A percentile compares a stretch with the other conserved stretches of the same genome.
phyloP scores from a whole-genome alignment of 345 rosid species.

The Erucastrum elatum region DNA sequence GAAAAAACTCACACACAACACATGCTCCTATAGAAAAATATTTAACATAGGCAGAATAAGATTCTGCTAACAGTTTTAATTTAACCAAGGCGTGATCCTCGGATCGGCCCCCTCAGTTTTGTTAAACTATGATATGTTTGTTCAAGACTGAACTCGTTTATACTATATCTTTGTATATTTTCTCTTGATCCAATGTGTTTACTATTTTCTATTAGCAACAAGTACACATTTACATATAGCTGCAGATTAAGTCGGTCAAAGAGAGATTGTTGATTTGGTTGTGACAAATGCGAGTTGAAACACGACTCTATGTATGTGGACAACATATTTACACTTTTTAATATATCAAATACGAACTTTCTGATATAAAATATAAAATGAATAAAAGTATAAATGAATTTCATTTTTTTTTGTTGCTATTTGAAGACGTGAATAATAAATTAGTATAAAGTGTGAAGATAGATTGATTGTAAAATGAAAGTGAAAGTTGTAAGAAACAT shows the following conservation, averaged over 20 bases:
- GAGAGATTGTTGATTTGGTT: background rate
- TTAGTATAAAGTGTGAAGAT: constrained; percentile 17
- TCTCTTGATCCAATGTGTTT: background rate
- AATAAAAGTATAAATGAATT: background rate
- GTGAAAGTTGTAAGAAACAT: constrained; percentile 25
- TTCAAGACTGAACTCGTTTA: background rate
- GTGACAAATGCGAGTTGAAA: constrained; percentile 1
- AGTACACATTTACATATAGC: background rate
- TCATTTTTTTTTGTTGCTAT: background rate
- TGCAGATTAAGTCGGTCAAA: background rate
- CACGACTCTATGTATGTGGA: background rate
- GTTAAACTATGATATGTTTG: background rate
- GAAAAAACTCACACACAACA: background rate
- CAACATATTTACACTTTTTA: background rate
- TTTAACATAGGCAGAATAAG: background rate
- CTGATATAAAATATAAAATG: background rate
- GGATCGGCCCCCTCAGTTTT: constrained; percentile 14
- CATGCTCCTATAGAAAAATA: constrained; percentile 1
- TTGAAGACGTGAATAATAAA: constrained; percentile 11
- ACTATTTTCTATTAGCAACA: background rate
- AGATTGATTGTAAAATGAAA: constrained; percentile 1
- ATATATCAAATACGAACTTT: background rate
- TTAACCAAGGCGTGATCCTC: constrained; percentile 25
- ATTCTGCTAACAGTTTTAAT: constrained; percentile 4
- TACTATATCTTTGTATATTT: background rate